A percentile compares a stretch with the other conserved stretches of the same genome.
Evolutionary conservation across 2,329 filamentous ascomycete species (phyloP).

Genomic region (Aquanectria penicillioides): DNA sequence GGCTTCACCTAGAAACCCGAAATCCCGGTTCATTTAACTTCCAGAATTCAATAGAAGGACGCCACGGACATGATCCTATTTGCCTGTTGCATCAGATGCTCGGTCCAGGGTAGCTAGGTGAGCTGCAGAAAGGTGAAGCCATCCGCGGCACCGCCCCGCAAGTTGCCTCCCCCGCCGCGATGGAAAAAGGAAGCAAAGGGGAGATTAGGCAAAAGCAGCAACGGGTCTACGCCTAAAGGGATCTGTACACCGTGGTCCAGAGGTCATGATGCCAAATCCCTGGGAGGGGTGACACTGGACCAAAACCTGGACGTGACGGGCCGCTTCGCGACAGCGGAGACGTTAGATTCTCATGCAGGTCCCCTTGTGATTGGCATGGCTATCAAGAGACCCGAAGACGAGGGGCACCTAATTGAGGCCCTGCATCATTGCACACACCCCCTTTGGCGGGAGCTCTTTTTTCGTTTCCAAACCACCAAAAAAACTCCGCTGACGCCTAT

Average conservation of each 20-base stretch:
- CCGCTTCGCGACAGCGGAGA: slow-evolving; percentile 4
- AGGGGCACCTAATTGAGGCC: background rate
- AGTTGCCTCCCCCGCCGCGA: background rate
- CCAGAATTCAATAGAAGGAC: background rate
- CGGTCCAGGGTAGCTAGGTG: slow-evolving; percentile 4
- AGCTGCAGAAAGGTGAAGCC: slow-evolving; percentile 20
- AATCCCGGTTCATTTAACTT: background rate
- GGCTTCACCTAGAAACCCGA: too few species aligned
- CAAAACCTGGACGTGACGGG: slow-evolving; percentile 14
- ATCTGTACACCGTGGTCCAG: slow-evolving; percentile 20
- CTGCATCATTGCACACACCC: background rate
- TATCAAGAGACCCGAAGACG: background rate
- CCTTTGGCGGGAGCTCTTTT: background rate
- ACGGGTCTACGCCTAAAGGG: slow-evolving; percentile 28
- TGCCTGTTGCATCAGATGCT: background rate
- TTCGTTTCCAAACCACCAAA: slow-evolving; percentile 1
- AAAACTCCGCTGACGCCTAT: slow-evolving; percentile 29
- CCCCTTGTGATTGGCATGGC: slow-evolving; percentile 34
- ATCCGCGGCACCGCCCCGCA: slow-evolving; percentile 29
- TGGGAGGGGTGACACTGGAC: too few species aligned
- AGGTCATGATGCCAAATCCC: too few species aligned
- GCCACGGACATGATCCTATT: background rate
- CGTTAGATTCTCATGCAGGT: slow-evolving; percentile 27
- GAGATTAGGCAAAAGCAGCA: slow-evolving; percentile 18
- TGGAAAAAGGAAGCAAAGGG: background rate